Base-by-base conservation (phyloP, 1,139 yeast genomes). In the Hyphopichia wangnamkhiaoensis region DNA sequence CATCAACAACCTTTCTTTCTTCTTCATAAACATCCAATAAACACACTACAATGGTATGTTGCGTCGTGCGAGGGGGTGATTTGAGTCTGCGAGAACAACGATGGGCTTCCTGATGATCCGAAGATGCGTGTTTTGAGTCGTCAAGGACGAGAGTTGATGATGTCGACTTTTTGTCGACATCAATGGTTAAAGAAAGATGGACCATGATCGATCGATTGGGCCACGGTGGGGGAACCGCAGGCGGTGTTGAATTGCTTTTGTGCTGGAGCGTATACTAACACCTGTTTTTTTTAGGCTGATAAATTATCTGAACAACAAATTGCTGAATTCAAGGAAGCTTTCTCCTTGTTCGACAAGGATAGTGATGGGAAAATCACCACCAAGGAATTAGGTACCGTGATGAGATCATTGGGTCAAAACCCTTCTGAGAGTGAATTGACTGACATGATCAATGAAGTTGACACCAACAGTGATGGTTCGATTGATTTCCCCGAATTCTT, bases 371-470 rank as follows among this genome's bases (percentile, higher is more conserved):
- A 89, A 62, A 93, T 93, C 71, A 90, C 97, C 47, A 88, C 96
- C 56, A 82, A 87, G 60, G 98, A 93, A 68, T 77, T 93, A 55
- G 98, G 98, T 50, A 90, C 97, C 8, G 98, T 93, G 41, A 93
- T 93, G 98, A 84, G 98, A 69, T 88, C 97, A 14, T 76, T 93
- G 59, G 98, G 98, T 35, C 95, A 90, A 68, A 91, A 91, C 59
- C 98, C 98, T 23, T 84, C 96, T 31, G 98, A 93, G 66, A 83
- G 91, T 52, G 98, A 93, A 66, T 83, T 93, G 55, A 85, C 93
- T 37, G 98, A 93, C 61, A 84, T 93, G 87, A 87, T 93, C 71
- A 91, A 91, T 62, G 98, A 93, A 65, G 95, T 93, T 37, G 98
- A 93, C 63, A 85, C 86, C 44, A 93, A 93, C 68, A 91, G 93